These are phyloP conservation scores for Populus alba DNA, from an alignment of 345 rosid genomes.

Conservation along the genomic window DNA sequence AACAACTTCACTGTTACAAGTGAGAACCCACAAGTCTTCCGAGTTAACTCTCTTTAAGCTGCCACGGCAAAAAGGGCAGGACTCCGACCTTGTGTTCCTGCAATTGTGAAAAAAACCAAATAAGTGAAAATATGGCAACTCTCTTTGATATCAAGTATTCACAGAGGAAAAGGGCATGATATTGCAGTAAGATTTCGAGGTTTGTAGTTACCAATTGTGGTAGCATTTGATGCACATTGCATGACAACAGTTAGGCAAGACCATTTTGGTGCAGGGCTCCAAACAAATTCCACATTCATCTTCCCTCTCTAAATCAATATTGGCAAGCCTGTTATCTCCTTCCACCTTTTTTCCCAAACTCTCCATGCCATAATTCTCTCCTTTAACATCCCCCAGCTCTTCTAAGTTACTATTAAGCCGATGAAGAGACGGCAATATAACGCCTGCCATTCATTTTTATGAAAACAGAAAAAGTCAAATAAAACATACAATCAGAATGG, in stretches of 20 bases:
- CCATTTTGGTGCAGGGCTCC: constrained; percentile 93
- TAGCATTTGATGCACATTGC: constrained; percentile 98
- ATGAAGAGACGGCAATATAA: constrained; percentile 83
- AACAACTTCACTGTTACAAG: constrained; percentile 75
- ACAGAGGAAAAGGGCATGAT: not conserved
- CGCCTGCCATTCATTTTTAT: constrained; percentile 43
- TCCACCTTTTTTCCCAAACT: constrained; percentile 41
- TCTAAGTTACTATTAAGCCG: constrained; percentile 57
- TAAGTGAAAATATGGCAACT: not conserved
- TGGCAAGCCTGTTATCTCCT: constrained; percentile 40
- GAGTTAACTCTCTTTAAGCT: constrained; percentile 90
- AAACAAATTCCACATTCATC: constrained; percentile 98
- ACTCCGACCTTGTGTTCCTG: constrained; percentile 91
- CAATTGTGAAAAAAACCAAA: constrained; percentile 15
- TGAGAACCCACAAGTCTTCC: constrained; percentile 94
- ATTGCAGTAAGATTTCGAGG: not conserved
- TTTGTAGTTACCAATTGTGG: constrained; percentile 65
- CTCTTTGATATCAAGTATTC: not conserved
- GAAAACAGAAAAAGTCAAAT: not conserved
- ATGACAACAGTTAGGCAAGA: constrained; percentile 87
- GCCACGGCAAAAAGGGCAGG: constrained; percentile 97
- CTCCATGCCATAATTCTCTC: constrained; percentile 29
- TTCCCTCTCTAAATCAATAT: constrained; percentile 72
- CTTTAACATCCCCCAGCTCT: constrained; percentile 36
- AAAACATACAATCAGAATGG: not conserved